phyloP scores from a whole-genome alignment of 257 asterid species.

The Solanum acaule region DNA sequence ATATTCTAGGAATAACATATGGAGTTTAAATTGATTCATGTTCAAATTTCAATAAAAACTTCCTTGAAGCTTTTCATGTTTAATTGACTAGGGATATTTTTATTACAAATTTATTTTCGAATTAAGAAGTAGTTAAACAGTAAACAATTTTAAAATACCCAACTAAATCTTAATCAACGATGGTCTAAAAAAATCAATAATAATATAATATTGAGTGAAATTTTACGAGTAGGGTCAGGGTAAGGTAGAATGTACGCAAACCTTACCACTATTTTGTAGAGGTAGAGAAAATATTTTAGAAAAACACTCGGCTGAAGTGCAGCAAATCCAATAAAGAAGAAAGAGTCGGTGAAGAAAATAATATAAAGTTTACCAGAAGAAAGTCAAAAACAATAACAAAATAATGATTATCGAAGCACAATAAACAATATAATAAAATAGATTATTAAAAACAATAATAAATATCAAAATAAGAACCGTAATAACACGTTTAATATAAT shows the following conservation, averaged over 20 bases:
- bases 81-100: not conserved
- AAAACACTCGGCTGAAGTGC: too few species aligned
- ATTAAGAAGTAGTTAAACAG: not conserved
- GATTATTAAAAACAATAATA: too few species aligned
- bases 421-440: too few species aligned
- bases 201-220: not conserved
- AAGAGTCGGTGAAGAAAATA: not conserved
- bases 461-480: too few species aligned
- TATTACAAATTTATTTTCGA: not conserved
- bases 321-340: too few species aligned
- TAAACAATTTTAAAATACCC: not conserved
- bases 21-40: not conserved
- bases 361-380: not conserved
- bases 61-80: not conserved
- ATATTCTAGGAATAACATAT: not conserved
- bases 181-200: not conserved
- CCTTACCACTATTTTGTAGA: fast-evolving
- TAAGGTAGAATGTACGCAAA: fast-evolving
- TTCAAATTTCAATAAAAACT: not conserved
- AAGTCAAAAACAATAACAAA: too few species aligned
- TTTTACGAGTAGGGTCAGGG: not conserved
- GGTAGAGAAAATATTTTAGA: too few species aligned
- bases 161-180: not conserved
- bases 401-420: not conserved
- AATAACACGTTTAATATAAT: too few species aligned